Evolutionary conservation across 2,329 filamentous ascomycete genomes (phyloP).

Genomic region (Triangularia setosa): DNA sequence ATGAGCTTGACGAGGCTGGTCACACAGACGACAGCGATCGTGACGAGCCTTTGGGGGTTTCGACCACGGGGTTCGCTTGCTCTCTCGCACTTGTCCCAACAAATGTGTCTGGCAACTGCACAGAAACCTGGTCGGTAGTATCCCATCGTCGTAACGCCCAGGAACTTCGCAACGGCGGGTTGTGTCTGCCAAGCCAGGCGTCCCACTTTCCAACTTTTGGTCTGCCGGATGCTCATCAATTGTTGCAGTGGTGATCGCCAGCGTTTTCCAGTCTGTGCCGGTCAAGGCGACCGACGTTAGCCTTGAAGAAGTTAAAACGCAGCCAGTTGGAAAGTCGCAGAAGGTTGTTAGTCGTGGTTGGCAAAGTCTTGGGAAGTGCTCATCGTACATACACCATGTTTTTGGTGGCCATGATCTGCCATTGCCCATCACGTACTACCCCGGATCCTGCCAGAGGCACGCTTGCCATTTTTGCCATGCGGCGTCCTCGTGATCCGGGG

Average conservation of each 20-base stretch:
- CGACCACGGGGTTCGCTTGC: not conserved
- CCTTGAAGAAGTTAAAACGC: not conserved
- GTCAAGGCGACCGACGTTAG: not conserved
- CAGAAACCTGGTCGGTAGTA: not conserved
- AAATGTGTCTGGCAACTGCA: not conserved
- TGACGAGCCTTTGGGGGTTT: not conserved
- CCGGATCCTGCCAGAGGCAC: not conserved
- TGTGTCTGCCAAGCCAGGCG: not conserved
- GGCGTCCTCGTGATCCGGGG: conserved; percentile 2
- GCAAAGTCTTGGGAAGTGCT: not conserved
- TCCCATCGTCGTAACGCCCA: not conserved
- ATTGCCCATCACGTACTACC: not conserved
- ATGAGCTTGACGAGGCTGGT: not conserved
- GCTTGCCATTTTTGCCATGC: not conserved
- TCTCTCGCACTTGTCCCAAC: not conserved
- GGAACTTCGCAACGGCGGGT: not conserved
- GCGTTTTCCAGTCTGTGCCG: not conserved
- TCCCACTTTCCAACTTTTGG: conserved; percentile 4
- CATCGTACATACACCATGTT: not conserved
- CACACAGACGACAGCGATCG: not conserved
- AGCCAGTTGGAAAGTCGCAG: not conserved
- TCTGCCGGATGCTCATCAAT: not conserved
- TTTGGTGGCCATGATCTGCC: not conserved
- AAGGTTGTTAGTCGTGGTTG: not conserved
- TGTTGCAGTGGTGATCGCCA: not conserved